Conservation (phyloP, 805 yeast species). For the Kuraishia borneana region DNA sequence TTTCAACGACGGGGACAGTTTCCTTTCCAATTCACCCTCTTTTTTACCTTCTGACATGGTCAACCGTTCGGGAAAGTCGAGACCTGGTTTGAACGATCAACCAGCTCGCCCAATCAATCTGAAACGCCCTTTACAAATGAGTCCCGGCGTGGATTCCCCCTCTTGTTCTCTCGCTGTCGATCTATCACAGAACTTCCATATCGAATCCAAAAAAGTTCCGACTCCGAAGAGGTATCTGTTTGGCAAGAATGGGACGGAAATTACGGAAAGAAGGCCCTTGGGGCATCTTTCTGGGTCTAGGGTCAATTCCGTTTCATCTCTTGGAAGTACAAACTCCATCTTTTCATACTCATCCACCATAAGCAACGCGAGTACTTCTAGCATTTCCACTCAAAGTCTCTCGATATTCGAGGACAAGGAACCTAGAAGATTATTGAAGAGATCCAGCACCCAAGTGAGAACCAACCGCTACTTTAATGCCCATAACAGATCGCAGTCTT, state of each 20-base stretch:
- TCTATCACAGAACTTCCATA: constrained; percentile 3
- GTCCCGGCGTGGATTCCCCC: constrained; percentile 2
- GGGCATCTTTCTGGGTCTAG: not conserved
- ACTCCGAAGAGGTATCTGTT: constrained; percentile 1
- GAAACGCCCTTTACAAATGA: constrained; percentile 1
- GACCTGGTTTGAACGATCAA: constrained; percentile 1
- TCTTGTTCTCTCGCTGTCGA: constrained; percentile 3
- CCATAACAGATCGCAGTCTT: not conserved
- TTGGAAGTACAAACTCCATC: not conserved
- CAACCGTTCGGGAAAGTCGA: constrained; percentile 1
- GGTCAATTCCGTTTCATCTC: not conserved
- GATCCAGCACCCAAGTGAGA: not conserved
- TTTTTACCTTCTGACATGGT: not conserved
- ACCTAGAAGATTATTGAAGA: not conserved
- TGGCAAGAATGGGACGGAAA: not conserved
- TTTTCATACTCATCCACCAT: not conserved
- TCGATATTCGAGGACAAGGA: not conserved
- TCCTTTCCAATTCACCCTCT: constrained; percentile 1
- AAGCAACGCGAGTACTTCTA: not conserved
- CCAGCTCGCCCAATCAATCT: not conserved
- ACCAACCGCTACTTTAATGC: not conserved
- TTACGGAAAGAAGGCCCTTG: not conserved
- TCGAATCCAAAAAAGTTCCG: constrained; percentile 1
- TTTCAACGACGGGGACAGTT: not conserved
- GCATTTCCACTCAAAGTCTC: too few species aligned